A percentile compares a stretch with the other conserved stretches of the same genome.
These are phyloP conservation scores for Metschnikowia cerradonensis DNA, from an alignment of 805 yeast species.

Conservation along the genomic window DNA sequence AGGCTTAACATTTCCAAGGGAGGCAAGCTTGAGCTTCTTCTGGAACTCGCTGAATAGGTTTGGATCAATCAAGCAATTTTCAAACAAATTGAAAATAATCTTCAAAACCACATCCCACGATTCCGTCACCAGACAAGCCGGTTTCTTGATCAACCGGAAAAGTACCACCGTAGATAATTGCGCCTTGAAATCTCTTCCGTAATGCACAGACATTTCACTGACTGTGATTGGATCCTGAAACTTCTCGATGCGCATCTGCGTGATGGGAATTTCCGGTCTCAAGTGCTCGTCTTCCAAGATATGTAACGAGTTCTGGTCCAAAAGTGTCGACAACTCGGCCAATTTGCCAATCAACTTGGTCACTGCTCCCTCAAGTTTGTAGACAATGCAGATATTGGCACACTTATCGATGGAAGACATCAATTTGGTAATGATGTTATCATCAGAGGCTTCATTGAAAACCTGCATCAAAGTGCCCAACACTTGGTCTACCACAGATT, in stretches of 20 bases:
- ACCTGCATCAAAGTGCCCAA: slow-evolving; percentile 70
- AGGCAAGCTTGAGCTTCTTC: slow-evolving; percentile 46
- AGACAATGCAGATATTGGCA: slow-evolving; percentile 68
- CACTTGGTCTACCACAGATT: slow-evolving; percentile 57
- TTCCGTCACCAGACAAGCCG: slow-evolving; percentile 45
- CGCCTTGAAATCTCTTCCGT: slow-evolving; percentile 89
- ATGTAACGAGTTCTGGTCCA: slow-evolving; percentile 32
- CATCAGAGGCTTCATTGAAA: slow-evolving; percentile 86
- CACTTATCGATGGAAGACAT: slow-evolving; percentile 85
- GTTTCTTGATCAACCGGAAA: slow-evolving; percentile 68
- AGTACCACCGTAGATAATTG: slow-evolving; percentile 85
- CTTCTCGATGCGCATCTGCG: slow-evolving; percentile 44
- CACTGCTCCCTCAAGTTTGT: slow-evolving; percentile 50
- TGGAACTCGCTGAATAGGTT: slow-evolving; percentile 61
- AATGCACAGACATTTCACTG: slow-evolving; percentile 73
- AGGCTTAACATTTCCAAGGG: slow-evolving; percentile 61
- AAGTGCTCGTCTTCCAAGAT: slow-evolving; percentile 16
- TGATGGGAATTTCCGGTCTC: slow-evolving; percentile 33
- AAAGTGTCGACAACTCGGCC: slow-evolving; percentile 64
- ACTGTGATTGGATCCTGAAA: slow-evolving; percentile 63
- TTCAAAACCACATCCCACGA: slow-evolving; percentile 62
- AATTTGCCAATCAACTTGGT: slow-evolving; percentile 66
- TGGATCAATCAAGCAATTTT: slow-evolving; percentile 68
- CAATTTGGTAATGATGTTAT: slow-evolving; percentile 80
- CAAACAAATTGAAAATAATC: slow-evolving; percentile 61